These are phyloP conservation scores for Verbascum thapsus DNA, from an alignment of 257 asterid species.

Conservation along the genomic window DNA sequence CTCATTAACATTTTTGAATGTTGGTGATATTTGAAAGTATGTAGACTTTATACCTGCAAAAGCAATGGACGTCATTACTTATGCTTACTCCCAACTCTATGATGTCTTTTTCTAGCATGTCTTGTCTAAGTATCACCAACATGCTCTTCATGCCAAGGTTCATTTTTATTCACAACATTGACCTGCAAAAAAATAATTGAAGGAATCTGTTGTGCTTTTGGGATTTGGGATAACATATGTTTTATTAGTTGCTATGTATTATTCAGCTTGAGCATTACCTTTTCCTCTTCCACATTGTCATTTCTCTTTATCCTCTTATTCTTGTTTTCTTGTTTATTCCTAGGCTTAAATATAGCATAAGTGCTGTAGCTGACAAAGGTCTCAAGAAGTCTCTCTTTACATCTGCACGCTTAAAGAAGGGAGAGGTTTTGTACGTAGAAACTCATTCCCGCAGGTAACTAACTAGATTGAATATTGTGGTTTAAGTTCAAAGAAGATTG, in stretches of 20 bases:
- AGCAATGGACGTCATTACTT: too few species aligned
- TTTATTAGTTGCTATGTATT: slow-evolving; percentile 1
- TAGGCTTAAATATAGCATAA: slow-evolving; percentile 94
- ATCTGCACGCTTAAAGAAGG: slow-evolving; percentile 92
- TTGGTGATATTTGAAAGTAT: too few species aligned
- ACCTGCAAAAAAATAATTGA: neutral
- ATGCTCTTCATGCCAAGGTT: slow-evolving; percentile 9
- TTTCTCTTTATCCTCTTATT: slow-evolving; percentile 10
- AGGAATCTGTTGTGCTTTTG: slow-evolving; percentile 18
- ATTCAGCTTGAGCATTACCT: neutral
- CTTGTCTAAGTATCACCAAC: neutral
- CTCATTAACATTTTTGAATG: too few species aligned
- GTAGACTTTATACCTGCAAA: too few species aligned
- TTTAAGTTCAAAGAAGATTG: neutral
- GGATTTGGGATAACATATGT: neutral
- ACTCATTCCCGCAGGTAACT: slow-evolving; percentile 75
- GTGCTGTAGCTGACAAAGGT: slow-evolving; percentile 97
- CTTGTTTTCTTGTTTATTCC: slow-evolving; percentile 30
- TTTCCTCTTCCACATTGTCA: neutral
- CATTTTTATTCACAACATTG: slow-evolving; percentile 1
- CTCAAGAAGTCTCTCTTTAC: slow-evolving; percentile 74
- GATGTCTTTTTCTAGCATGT: too few species aligned
- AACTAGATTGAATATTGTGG: slow-evolving; percentile 2
- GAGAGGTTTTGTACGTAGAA: slow-evolving; percentile 91
- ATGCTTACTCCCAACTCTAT: too few species aligned